Percentiles rank a stretch among this genome's conserved stretches.
Conservation (phyloP, 2,329 filamentous ascomycete genomes). For the Trichoderma citrinoviride region DNA sequence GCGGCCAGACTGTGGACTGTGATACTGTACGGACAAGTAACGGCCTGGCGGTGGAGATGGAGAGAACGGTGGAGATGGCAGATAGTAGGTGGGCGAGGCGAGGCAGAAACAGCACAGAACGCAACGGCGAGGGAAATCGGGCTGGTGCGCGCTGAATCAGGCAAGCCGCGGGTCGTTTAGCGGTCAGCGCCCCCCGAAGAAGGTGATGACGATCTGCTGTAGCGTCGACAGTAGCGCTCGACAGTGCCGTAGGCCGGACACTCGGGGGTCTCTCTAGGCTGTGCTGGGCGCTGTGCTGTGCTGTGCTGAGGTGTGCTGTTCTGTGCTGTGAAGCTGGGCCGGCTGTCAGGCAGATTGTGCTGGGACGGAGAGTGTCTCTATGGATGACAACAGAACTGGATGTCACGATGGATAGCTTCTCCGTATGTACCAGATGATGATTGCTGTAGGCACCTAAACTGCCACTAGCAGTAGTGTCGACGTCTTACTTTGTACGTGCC, state of each 20-base stretch:
- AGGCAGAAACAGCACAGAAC: not conserved
- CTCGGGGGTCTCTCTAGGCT: not conserved
- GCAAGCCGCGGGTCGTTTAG: conserved; percentile 21
- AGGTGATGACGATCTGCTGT: conserved; percentile 23
- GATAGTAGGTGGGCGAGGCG: not conserved
- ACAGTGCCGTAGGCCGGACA: not conserved
- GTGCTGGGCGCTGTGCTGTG: not conserved
- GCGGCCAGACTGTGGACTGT: too few species aligned
- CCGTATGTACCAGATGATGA: too few species aligned
- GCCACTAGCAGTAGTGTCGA: not conserved
- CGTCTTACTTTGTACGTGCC: not conserved
- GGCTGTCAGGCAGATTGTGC: conserved; percentile 16
- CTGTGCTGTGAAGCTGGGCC: not conserved
- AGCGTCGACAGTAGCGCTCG: conserved; percentile 22
- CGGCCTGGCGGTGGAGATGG: not conserved
- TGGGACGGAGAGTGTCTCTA: not conserved
- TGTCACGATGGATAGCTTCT: too few species aligned
- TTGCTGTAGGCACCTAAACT: not conserved
- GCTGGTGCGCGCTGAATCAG: conserved; percentile 16
- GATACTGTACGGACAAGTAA: too few species aligned
- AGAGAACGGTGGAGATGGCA: not conserved
- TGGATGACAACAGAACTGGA: too few species aligned
- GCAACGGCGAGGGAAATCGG: conserved; percentile 9
- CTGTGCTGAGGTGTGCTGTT: not conserved
- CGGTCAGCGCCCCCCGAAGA: conserved; percentile 20